phyloP scores from a whole-genome alignment of 2,329 filamentous ascomycete species.

The Ascochyta rabiei region DNA sequence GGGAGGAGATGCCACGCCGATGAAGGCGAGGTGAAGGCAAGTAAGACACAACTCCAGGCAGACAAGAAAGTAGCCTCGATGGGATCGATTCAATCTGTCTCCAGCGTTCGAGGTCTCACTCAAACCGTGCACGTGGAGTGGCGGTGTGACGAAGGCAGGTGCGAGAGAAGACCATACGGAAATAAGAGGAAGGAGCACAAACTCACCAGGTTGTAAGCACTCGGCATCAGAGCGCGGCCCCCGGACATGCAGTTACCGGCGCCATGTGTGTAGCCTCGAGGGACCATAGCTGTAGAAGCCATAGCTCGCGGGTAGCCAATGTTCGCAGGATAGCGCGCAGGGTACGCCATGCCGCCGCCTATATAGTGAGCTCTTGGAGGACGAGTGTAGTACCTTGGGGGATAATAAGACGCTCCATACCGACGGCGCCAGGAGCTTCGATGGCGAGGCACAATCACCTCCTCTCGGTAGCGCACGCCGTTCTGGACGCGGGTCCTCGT shows the following conservation, averaged over 20 bases:
- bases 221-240: conserved; percentile 27
- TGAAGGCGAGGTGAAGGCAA: conserved; percentile 21
- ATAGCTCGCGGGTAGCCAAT: conserved; percentile 6
- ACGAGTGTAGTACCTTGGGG: conserved; percentile 32
- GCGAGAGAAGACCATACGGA: conserved; percentile 15
- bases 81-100: background rate
- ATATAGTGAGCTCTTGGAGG: conserved; percentile 20
- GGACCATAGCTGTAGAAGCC: conserved; percentile 2
- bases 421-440: conserved; percentile 28
- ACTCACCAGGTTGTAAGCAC: conserved; percentile 33
- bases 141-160: conserved; percentile 22
- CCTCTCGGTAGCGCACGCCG: conserved; percentile 17
- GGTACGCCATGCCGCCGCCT: conserved; percentile 1
- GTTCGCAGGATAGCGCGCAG: conserved; percentile 17
- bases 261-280: conserved; percentile 20
- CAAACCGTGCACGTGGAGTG: conserved; percentile 16
- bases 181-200: conserved; percentile 16
- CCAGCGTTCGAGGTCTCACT: background rate
- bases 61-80: conserved; percentile 5
- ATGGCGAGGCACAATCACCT: conserved; percentile 10
- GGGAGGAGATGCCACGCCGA: conserved; percentile 3
- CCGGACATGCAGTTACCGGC: conserved; percentile 19
- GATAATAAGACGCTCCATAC: conserved; percentile 36
- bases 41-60: conserved; percentile 2
- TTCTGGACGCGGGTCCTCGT: conserved; percentile 22